A percentile compares a stretch with the other conserved stretches of the same genome.
phyloP scores from a whole-genome alignment of 345 rosid genomes.

The Pugionium dolabratum region DNA sequence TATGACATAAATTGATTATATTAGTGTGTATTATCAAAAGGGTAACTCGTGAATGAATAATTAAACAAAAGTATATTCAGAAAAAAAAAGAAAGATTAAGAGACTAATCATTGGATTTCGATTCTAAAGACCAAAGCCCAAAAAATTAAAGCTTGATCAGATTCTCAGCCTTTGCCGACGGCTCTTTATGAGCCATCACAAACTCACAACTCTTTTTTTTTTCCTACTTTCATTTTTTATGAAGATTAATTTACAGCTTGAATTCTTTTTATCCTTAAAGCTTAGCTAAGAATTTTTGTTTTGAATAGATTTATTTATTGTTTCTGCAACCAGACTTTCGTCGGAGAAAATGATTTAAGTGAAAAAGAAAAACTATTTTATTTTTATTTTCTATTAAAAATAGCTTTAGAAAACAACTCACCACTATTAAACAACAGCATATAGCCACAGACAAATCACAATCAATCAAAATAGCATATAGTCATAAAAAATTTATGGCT shows the following conservation, averaged over 20 bases:
- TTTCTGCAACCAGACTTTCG: conserved; percentile 6
- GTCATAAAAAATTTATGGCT: too few species aligned
- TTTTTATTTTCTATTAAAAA: neutral
- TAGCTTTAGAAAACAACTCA: neutral
- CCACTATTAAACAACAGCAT: too few species aligned
- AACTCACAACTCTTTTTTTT: conserved; percentile 32
- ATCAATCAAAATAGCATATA: too few species aligned
- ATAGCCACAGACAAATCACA: too few species aligned
- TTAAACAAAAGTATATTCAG: conserved; percentile 31
- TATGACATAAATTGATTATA: neutral
- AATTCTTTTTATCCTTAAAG: neutral
- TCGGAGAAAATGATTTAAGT: neutral
- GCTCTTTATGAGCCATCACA: conserved; percentile 52
- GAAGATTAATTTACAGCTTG: conserved; percentile 3
- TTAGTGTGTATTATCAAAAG: neutral
- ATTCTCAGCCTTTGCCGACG: conserved; percentile 55
- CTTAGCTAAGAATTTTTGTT: neutral
- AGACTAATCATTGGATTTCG: conserved; percentile 66
- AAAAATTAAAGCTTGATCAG: conserved; percentile 55
- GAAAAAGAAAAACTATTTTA: neutral
- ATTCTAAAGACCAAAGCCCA: conserved; percentile 55
- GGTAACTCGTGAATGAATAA: neutral
- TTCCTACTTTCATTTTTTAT: neutral
- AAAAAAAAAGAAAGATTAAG: conserved; percentile 36
- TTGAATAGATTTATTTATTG: conserved; percentile 3